Conservation (phyloP, 2,329 filamentous ascomycete genomes). For the Phialophora tarda region DNA sequence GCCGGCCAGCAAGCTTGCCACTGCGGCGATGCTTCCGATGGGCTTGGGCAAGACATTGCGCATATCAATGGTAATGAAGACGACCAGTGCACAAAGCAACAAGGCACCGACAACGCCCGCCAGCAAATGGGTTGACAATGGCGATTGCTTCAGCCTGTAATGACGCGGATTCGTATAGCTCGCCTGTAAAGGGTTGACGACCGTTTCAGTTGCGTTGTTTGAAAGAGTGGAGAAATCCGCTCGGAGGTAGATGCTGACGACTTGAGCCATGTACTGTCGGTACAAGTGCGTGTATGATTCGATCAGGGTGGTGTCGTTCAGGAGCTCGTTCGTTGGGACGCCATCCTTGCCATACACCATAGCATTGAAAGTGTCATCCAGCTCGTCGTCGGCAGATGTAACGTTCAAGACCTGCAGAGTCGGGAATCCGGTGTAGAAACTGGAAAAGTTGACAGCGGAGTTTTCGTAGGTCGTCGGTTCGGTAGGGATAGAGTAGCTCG, state of each 20-base stretch:
- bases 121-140: constrained; percentile 31
- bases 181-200: constrained; percentile 25
- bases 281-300: constrained; percentile 31
- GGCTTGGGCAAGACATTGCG: constrained; percentile 33
- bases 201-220: constrained; percentile 30
- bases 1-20: constrained; percentile 33
- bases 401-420: constrained; percentile 26
- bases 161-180: constrained; percentile 23
- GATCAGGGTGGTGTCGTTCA: constrained; percentile 25
- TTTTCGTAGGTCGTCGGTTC: constrained; percentile 15
- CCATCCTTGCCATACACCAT: constrained; percentile 35
- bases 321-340: constrained; percentile 26
- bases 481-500: constrained; percentile 22
- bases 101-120: constrained; percentile 29
- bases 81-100: constrained; percentile 27
- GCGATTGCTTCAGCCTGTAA: constrained; percentile 26
- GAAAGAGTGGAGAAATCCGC: constrained; percentile 28
- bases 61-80: constrained; percentile 33
- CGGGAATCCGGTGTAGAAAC: constrained; percentile 15
- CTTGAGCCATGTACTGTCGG: constrained; percentile 31
- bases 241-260: constrained; percentile 25
- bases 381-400: constrained; percentile 18
- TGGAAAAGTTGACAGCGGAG: constrained; percentile 29
- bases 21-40: constrained; percentile 30
- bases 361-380: constrained; percentile 27